Conservation (phyloP, 208 protist species). For the Leishmania tarentolae region DNA sequence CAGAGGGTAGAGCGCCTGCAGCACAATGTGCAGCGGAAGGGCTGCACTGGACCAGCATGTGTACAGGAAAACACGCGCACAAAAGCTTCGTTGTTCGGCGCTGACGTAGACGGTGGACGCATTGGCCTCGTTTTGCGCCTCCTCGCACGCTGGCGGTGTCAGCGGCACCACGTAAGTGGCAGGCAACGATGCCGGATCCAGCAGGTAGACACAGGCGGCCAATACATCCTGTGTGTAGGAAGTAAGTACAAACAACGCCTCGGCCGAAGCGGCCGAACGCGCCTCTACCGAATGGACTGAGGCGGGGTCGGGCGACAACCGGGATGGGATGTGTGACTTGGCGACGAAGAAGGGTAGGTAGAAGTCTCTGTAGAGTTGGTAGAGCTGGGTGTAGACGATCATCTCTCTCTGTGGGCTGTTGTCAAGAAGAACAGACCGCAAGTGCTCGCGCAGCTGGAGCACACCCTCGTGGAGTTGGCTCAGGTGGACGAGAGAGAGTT, state of each 20-base stretch:
- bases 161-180: background rate
- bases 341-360: constrained; percentile 6
- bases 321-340: background rate
- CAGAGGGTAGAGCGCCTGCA: constrained; percentile 74
- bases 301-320: background rate
- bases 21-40: constrained; percentile 36
- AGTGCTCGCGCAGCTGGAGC: constrained; percentile 36
- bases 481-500: constrained; percentile 31
- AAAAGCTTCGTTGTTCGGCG: constrained; percentile 41
- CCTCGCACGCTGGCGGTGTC: constrained; percentile 6
- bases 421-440: constrained; percentile 51
- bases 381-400: constrained; percentile 37
- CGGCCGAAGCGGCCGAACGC: constrained; percentile 1
- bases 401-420: constrained; percentile 59
- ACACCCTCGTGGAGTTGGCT: constrained; percentile 37
- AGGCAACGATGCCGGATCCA: constrained; percentile 17
- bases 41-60: constrained; percentile 47
- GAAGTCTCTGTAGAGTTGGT: constrained; percentile 25
- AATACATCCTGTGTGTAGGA: constrained; percentile 64
- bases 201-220: constrained; percentile 47
- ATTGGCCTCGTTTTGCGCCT: constrained; percentile 17
- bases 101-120: constrained; percentile 66
- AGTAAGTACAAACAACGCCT: constrained; percentile 24
- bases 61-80: constrained; percentile 53
- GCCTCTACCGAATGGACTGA: background rate